Conservation (phyloP, 2,329 filamentous ascomycete genomes). For the Epichloe sylvatica region DNA sequence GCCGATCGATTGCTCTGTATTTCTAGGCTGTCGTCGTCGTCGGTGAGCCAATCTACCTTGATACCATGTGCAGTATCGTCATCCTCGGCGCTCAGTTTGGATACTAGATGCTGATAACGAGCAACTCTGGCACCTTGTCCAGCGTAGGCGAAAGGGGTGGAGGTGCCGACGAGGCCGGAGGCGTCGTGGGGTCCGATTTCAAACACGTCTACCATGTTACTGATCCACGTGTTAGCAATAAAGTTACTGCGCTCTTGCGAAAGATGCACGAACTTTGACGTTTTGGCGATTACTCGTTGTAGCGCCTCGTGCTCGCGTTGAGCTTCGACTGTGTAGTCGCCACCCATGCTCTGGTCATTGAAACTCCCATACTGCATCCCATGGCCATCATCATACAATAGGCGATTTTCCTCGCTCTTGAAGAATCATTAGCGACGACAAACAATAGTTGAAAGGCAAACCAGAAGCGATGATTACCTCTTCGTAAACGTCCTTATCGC, state of each 20-base stretch:
- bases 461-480: conserved; percentile 30
- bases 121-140: conserved; percentile 42
- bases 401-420: conserved; percentile 43
- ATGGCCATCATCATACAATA: conserved; percentile 48
- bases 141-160: conserved; percentile 32
- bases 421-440: conserved; percentile 1
- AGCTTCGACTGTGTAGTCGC: conserved; percentile 46
- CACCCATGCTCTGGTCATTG: conserved; percentile 37
- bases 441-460: neutral
- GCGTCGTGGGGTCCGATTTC: conserved; percentile 44
- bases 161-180: conserved; percentile 19
- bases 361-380: conserved; percentile 50
- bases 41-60: conserved; percentile 41
- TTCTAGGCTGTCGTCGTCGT: conserved; percentile 33
- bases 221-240: conserved; percentile 17
- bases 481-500: conserved; percentile 36
- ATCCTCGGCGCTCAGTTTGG: conserved; percentile 39
- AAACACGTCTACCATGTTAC: conserved; percentile 55
- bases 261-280: conserved; percentile 40
- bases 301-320: conserved; percentile 52
- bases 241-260: neutral
- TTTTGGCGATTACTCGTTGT: conserved; percentile 48
- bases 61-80: conserved; percentile 26
- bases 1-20: conserved; percentile 24
- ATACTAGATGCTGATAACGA: conserved; percentile 48